Evolutionary conservation across 805 yeast genomes (phyloP), one percentile per base, ranked within the genome.

Genomic region (Candida incommunis): DNA sequence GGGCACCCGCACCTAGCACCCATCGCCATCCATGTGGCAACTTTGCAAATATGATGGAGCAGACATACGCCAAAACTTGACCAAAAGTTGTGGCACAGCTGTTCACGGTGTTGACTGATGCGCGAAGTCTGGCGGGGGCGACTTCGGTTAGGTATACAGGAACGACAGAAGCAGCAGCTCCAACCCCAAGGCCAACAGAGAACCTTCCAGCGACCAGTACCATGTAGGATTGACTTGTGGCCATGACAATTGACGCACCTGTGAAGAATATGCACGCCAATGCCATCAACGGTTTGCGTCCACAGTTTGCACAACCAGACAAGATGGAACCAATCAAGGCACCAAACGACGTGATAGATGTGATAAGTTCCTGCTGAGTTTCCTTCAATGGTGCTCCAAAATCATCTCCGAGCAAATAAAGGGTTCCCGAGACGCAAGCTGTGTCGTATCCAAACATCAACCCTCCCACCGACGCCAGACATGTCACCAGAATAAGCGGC

Each of bases 361-460:
- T 92, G 55, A 92, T 86, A 51, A 84, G 68, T 65, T 88, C 95
- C 64, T 85, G 83, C 53, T 87, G 79, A 41, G 94, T 94, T 47
- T 76, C 73, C 0, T 87, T 68, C 45, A 88, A 69, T 0, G 60
- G 55, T 46, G 71, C 70, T 40, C 70, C 65, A 50, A 90, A 71
- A 59, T 84, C 95, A 3, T 77, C 74, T 5, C 88, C 87, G 42
- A 90, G 78, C 26, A 87, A 76, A 20, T 88, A 94, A 55, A 90
- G 70, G 0, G 96, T 96, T 16, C 94, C 80, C 2, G 97, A 90
- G 40, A 90, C 87, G 64, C 90, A 90, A 54, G 97, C 97, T 0
- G 97, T 90, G 62, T 90, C 98, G 59, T 90, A 90, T 53, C 98
- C 98, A 64, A 90, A 90, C 86, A 90, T 77, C 64, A 88, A 85